These are phyloP conservation scores for Paecilomyces fulvus DNA, from an alignment of 2,329 filamentous ascomycete species.

Conservation along the genomic window DNA sequence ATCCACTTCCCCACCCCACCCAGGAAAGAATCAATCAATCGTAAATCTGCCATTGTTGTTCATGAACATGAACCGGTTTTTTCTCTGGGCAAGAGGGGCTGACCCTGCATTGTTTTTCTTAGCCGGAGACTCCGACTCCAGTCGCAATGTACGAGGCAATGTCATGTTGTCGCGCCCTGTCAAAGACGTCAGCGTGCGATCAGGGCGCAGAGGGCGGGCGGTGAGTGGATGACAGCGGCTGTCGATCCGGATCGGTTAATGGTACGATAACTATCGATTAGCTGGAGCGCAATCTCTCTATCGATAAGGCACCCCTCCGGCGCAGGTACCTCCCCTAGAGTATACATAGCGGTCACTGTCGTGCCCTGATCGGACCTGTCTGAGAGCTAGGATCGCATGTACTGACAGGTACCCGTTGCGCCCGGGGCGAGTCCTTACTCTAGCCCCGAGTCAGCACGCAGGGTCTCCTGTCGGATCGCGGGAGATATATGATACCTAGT, in stretches of 20 bases:
- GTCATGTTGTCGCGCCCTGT: not conserved
- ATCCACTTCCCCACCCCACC: not conserved
- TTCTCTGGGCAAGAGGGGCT: too few relatives aligned
- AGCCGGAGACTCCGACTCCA: not conserved
- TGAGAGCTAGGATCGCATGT: not conserved
- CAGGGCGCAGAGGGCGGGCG: not conserved
- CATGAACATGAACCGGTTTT: too few relatives aligned
- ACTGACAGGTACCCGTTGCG: constrained; percentile 1
- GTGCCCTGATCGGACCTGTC: not conserved
- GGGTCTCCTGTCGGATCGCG: too few relatives aligned
- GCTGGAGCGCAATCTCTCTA: not conserved
- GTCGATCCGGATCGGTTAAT: constrained; percentile 2
- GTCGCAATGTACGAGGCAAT: not conserved
- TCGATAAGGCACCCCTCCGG: not conserved
- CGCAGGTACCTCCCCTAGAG: constrained; percentile 2
- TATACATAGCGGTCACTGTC: not conserved
- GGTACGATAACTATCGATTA: not conserved
- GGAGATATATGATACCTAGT: too few relatives aligned
- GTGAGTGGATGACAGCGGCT: not conserved
- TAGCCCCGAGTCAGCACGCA: not conserved
- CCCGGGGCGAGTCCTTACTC: not conserved
- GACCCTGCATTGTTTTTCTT: too few relatives aligned
- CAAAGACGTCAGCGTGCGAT: constrained; percentile 3
- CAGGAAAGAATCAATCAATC: not conserved
- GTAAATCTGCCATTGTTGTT: too few relatives aligned